phyloP scores from a whole-genome alignment of 495 filamentous ascomycete genomes.

The Hypoxylon lienhwacheense region DNA sequence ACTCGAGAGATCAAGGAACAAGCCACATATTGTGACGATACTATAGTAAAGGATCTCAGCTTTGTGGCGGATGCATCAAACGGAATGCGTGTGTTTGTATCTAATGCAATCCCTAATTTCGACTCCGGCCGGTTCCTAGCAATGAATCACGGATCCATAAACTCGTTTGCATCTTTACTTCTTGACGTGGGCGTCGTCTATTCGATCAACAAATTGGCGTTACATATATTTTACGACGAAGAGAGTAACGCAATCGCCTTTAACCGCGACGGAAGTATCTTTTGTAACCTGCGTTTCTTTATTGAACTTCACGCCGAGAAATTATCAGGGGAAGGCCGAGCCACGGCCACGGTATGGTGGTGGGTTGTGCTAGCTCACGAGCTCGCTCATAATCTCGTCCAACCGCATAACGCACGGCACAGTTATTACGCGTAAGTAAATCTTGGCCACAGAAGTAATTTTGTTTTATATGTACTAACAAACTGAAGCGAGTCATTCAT shows the following conservation, averaged over 20 bases:
- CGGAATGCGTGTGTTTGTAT: slow-evolving; percentile 73
- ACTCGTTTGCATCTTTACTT: slow-evolving; percentile 70
- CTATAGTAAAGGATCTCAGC: slow-evolving; percentile 74
- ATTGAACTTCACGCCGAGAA: slow-evolving; percentile 68
- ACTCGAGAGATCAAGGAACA: slow-evolving; percentile 79
- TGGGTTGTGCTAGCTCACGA: slow-evolving; percentile 91
- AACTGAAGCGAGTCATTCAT: slow-evolving; percentile 51
- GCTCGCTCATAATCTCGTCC: slow-evolving; percentile 88
- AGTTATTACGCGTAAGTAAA: slow-evolving; percentile 75
- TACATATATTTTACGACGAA: slow-evolving; percentile 89
- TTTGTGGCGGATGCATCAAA: slow-evolving; percentile 70
- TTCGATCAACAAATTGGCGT: slow-evolving; percentile 55
- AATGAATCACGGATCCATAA: slow-evolving; percentile 63
- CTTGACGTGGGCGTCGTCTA: slow-evolving; percentile 72
- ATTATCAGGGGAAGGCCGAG: slow-evolving; percentile 45
- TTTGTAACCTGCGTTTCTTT: slow-evolving; percentile 92
- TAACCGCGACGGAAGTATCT: slow-evolving; percentile 81
- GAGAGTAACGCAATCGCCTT: slow-evolving; percentile 85
- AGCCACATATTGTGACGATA: slow-evolving; percentile 84
- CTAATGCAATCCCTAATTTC: slow-evolving; percentile 51
- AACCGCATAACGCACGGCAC: slow-evolving; percentile 77
- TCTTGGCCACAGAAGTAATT: not conserved
- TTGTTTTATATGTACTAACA: slow-evolving; percentile 12
- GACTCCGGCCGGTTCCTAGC: slow-evolving; percentile 61
- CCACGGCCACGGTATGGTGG: slow-evolving; percentile 82